These are phyloP conservation scores for Cucurbita maxima DNA, from an alignment of 306 rosid species.

Conservation along the genomic window DNA sequence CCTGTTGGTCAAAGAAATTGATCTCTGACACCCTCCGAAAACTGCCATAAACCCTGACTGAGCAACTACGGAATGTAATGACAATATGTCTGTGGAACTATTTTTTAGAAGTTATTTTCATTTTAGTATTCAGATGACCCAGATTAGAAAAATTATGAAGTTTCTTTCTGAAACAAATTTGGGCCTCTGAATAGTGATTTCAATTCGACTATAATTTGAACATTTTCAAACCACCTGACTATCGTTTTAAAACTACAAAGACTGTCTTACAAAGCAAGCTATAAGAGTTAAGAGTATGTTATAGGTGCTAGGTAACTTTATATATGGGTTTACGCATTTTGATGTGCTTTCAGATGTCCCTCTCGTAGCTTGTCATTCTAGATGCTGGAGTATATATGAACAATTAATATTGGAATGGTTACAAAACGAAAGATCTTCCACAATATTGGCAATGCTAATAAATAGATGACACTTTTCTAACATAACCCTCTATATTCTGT, in stretches of 20 bases:
- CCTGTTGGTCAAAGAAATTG: no score
- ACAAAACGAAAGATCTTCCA: background rate
- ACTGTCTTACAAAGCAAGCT: background rate
- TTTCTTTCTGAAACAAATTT: background rate
- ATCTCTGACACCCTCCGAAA: no score
- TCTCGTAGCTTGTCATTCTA: background rate
- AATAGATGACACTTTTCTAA: background rate
- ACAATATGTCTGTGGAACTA: no score
- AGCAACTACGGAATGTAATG: no score
- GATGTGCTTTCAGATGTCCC: background rate
- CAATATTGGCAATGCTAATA: background rate
- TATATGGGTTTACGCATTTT: background rate
- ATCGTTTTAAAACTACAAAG: background rate
- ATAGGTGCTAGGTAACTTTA: background rate
- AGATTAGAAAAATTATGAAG: background rate
- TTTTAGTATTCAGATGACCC: background rate
- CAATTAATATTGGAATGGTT: background rate
- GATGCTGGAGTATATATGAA: background rate
- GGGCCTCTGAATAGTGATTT: background rate
- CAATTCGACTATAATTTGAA: background rate
- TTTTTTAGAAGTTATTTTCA: no score
- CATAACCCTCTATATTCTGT: conserved; percentile 21
- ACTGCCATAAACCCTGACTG: no score
- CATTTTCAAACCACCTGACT: background rate
- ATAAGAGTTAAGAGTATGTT: background rate